Evolutionary conservation across 495 filamentous ascomycete species (phyloP), one percentile per base, ranked within the genome.

Genomic region (Annulohypoxylon bovei): DNA sequence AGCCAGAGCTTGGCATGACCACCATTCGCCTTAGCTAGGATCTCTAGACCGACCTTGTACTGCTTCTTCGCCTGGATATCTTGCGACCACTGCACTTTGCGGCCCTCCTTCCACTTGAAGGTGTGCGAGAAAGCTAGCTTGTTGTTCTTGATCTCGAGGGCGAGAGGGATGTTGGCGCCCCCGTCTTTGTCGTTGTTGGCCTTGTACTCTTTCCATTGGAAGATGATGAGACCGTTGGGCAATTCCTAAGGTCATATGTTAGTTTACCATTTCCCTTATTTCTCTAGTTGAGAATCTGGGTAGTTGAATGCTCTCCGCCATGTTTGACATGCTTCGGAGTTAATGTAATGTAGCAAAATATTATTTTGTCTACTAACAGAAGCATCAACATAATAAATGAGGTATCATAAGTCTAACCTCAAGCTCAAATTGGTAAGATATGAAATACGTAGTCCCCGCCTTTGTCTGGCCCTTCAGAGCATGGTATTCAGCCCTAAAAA

Each of bases 191-290:
- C 61, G 49, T 70, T 70, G 39, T 65, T 70, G 55, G 61, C 61
- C 55, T 65, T 55, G 55, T 65, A 70, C 25, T 70, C 67, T 14
- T 70, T 65, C 67, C 67, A 70, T 16, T 70, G 67, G 67, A 70
- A 70, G 22, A 70, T 14, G 47, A 70, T 39, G 27, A 70, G 67
- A 22, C 61, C 61, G 49, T 54, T 23, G 20, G 61, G 61, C 0
- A 61, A 47, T 61, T 65, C 55, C 67, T 70, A 58, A 7, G 12
- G n/a, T 11, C 32, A 27, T 58, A 27, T 40, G 40, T 65, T 27
- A 65, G 52, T 27, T 37, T 25, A 23, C n/a, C n/a, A n/a, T n/a
- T n/a, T n/a, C n/a, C n/a, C n/a, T n/a, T n/a, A n/a, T n/a, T n/a
- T n/a, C n/a, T n/a, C n/a, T n/a, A n/a, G n/a, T n/a, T n/a, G n/a